Conservation (phyloP, 768 basidiomycete species). For the Dioszegia aurantiaca region DNA sequence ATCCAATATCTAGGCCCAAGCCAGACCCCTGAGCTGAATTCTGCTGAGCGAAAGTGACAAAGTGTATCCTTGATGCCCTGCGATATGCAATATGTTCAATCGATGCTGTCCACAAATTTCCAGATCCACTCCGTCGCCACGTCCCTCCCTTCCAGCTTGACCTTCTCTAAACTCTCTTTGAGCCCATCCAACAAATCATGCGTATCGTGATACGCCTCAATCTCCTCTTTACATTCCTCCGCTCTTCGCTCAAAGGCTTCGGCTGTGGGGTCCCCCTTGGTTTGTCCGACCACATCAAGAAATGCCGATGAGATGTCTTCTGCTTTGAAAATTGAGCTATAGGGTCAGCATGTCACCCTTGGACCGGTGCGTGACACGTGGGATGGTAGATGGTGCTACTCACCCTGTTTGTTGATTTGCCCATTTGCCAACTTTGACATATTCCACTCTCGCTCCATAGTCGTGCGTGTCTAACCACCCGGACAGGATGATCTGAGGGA, state of each 20-base stretch:
- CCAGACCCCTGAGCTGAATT: too few relatives aligned
- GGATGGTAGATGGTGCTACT: background rate
- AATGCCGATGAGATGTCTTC: background rate
- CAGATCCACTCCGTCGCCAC: conserved; percentile 9
- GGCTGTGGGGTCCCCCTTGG: background rate
- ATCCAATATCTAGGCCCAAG: too few relatives aligned
- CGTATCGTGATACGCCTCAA: background rate
- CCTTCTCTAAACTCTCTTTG: background rate
- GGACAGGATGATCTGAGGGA: conserved; percentile 24
- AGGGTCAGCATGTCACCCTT: background rate
- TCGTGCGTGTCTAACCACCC: conserved; percentile 28
- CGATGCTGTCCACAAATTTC: too few relatives aligned
- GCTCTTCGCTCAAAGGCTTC: background rate
- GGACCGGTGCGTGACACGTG: too few relatives aligned
- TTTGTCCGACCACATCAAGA: background rate
- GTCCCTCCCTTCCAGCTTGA: conserved; percentile 2
- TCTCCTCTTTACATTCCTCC: background rate
- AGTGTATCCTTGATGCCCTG: too few relatives aligned
- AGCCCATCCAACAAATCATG: background rate
- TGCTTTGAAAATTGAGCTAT: background rate
- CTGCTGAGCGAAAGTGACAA: too few relatives aligned
- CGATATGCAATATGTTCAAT: too few relatives aligned
- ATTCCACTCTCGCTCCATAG: conserved; percentile 16
- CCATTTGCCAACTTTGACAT: conserved; percentile 21
- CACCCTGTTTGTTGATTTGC: conserved; percentile 19